These are phyloP conservation scores for Pogostemon cablin DNA, from an alignment of 257 asterid species.

Conservation along the genomic window DNA sequence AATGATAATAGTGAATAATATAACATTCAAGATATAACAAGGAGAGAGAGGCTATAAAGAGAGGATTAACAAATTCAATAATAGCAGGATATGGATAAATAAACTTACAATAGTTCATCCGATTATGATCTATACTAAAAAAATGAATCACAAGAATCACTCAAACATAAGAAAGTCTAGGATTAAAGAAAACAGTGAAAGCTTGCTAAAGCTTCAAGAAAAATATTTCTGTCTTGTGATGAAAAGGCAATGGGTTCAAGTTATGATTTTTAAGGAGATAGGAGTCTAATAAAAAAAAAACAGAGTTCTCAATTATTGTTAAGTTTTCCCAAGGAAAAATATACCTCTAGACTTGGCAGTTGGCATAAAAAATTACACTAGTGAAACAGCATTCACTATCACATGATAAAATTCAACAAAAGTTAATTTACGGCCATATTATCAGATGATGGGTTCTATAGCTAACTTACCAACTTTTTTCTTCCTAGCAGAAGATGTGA, in stretches of 20 bases:
- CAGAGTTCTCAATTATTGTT: neutral
- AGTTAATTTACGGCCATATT: conserved; percentile 7
- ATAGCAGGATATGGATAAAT: conserved; percentile 15
- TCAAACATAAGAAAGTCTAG: conserved; percentile 15
- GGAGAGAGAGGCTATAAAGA: neutral
- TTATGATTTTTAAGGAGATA: no score
- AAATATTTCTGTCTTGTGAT: conserved; percentile 15
- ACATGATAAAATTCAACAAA: conserved; percentile 4
- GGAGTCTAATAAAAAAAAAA: neutral
- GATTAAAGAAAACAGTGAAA: neutral
- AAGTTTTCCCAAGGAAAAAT: neutral
- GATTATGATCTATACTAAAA: neutral
- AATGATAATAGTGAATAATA: conserved; percentile 24
- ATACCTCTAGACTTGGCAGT: neutral
- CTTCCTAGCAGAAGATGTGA: conserved; percentile 92
- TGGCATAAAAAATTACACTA: neutral
- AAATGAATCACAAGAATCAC: conserved; percentile 20
- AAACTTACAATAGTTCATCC: neutral
- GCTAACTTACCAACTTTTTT: conserved; percentile 65
- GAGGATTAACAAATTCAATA: conserved; percentile 6
- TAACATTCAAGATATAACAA: neutral
- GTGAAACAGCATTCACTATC: conserved; percentile 12
- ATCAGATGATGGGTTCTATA: conserved; percentile 22
- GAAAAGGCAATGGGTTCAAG: conserved; percentile 6
- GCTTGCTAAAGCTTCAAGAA: conserved; percentile 11